phyloP scores from a whole-genome alignment of 1,284 basidiomycete species.

The Microbotryomycetes sp. region DNA sequence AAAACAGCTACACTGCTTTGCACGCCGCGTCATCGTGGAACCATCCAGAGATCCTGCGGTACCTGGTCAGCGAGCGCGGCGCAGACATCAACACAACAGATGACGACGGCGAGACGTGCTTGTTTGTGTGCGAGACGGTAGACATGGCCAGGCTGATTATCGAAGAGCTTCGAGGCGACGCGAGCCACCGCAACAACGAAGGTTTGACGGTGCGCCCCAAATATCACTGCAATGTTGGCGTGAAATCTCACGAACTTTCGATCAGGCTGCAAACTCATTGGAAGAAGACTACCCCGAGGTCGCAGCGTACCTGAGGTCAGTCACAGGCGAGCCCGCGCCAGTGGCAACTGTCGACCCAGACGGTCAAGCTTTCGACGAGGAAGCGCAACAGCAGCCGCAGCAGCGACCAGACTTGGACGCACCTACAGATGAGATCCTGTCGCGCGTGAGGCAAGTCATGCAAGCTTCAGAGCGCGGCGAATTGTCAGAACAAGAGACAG shows the following conservation, averaged over 20 bases:
- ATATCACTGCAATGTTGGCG: background rate
- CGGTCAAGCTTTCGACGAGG: constrained; percentile 3
- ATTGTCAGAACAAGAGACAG: constrained; percentile 47
- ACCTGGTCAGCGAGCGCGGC: constrained; percentile 62
- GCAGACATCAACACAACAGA: constrained; percentile 82
- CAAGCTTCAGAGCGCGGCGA: constrained; percentile 56
- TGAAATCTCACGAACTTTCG: too few relatives aligned
- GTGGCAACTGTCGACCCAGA: background rate
- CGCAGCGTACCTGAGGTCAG: constrained; percentile 57
- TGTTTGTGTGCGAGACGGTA: constrained; percentile 79
- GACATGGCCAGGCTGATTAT: constrained; percentile 71
- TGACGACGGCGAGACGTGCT: constrained; percentile 78
- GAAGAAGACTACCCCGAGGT: constrained; percentile 73
- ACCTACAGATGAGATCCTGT: constrained; percentile 61
- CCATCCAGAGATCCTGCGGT: constrained; percentile 65
- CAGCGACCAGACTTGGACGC: constrained; percentile 63
- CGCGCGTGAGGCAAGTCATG: constrained; percentile 59
- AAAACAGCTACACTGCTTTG: constrained; percentile 81
- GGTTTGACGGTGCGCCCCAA: constrained; percentile 62
- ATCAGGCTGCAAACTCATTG: constrained; percentile 56
- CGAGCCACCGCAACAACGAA: constrained; percentile 57
- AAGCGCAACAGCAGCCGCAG: constrained; percentile 42
- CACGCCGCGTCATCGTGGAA: constrained; percentile 93
- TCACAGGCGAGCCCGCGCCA: constrained; percentile 39
- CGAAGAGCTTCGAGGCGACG: constrained; percentile 61